These are phyloP conservation scores for Licmophora abbreviata DNA, from an alignment of 108 stramenopile genomes.

Conservation along the genomic window DNA sequence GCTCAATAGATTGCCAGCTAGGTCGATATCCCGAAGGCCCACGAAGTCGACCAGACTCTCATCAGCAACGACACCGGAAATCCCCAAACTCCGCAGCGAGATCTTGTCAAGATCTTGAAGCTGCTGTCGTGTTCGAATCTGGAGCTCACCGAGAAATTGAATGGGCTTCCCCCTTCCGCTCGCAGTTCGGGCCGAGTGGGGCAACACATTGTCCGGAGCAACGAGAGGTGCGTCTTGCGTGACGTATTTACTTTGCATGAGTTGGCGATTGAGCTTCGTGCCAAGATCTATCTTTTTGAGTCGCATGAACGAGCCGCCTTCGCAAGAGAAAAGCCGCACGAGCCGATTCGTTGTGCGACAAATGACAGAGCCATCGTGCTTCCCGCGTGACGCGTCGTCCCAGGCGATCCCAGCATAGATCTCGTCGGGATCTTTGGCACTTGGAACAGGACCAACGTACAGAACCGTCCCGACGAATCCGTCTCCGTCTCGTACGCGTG, in stretches of 20 bases:
- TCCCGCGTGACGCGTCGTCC: conserved; percentile 80
- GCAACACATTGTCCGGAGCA: conserved; percentile 72
- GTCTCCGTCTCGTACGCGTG: conserved; percentile 70
- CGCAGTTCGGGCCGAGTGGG: conserved; percentile 61
- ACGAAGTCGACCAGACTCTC: conserved; percentile 19
- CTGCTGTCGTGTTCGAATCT: conserved; percentile 72
- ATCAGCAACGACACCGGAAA: conserved; percentile 31
- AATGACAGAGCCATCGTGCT: conserved; percentile 83
- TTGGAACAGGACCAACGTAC: conserved; percentile 81
- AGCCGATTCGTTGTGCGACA: conserved; percentile 60
- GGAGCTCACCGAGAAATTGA: conserved; percentile 76
- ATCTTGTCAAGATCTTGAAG: conserved; percentile 55
- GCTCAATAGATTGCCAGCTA: conserved; percentile 72
- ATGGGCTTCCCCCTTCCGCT: conserved; percentile 72
- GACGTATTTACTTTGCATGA: conserved; percentile 62
- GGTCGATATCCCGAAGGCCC: conserved; percentile 62
- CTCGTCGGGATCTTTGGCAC: conserved; percentile 68
- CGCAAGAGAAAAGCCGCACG: conserved; percentile 69
- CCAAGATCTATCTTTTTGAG: conserved; percentile 56
- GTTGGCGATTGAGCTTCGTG: conserved; percentile 30
- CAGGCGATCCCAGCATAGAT: conserved; percentile 80
- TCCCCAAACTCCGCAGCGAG: conserved; percentile 67
- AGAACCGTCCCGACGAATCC: conserved; percentile 81
- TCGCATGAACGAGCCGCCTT: conserved; percentile 67
- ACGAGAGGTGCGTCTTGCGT: conserved; percentile 58